These are phyloP conservation scores for Magnusiomyces starmeri DNA, from an alignment of 1,139 yeast genomes.

Conservation along the genomic window DNA sequence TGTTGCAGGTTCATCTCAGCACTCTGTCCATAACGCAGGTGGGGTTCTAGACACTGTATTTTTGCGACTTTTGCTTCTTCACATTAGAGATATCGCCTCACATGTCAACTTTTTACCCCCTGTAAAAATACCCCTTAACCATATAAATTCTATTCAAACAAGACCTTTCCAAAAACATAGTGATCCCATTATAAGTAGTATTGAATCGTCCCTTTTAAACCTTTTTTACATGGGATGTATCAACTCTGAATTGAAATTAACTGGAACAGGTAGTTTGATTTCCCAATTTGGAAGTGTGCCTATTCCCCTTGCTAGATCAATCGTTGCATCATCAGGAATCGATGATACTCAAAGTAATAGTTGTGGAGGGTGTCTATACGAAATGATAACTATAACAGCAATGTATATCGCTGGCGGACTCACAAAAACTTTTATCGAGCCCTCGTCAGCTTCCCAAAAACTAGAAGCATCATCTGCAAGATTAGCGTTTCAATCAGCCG, in stretches of 20 bases:
- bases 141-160: neutral
- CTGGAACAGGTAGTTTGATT: conserved; percentile 35
- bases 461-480: conserved; percentile 48
- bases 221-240: conserved; percentile 62
- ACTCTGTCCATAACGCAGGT: conserved; percentile 74
- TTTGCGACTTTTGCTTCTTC: conserved; percentile 5
- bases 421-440: conserved; percentile 72
- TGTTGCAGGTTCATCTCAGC: neutral
- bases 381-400: conserved; percentile 71
- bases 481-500: conserved; percentile 68
- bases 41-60: conserved; percentile 73
- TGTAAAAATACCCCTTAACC: neutral
- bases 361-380: conserved; percentile 53
- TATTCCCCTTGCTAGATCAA: neutral
- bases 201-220: neutral
- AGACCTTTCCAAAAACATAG: neutral
- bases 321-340: conserved; percentile 2
- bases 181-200: neutral
- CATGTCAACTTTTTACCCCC: conserved; percentile 4
- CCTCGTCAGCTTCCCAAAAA: conserved; percentile 61
- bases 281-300: neutral
- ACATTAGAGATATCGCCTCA: neutral
- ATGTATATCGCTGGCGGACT: conserved; percentile 65
- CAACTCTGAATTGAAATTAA: conserved; percentile 72
- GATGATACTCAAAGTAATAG: neutral